Percentiles rank a stretch among this genome's conserved stretches.
Evolutionary conservation across 805 yeast genomes (phyloP).

Genomic region (Saccharomyces mikatae): DNA sequence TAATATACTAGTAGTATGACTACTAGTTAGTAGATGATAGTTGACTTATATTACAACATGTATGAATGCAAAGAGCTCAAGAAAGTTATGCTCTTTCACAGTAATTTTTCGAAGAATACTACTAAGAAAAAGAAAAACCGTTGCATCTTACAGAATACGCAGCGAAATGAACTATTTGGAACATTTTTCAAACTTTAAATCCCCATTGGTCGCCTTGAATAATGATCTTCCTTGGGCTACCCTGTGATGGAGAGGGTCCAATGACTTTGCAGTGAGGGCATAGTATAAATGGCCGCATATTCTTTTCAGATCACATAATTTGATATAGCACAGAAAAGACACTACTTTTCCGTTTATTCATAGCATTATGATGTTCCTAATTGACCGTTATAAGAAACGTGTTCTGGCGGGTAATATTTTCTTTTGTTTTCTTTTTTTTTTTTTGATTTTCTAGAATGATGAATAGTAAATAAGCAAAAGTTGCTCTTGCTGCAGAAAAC

Average conservation of each 20-base stretch:
- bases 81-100: too few species aligned
- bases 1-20: too few species aligned
- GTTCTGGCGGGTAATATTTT: not conserved
- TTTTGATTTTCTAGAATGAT: not conserved
- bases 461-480: not conserved
- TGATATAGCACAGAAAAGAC: not conserved
- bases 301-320: not conserved
- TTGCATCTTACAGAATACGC: not conserved
- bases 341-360: not conserved
- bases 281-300: too few species aligned
- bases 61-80: too few species aligned
- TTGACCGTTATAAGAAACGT: not conserved
- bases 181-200: not conserved
- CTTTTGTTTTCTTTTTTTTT: not conserved
- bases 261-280: not conserved
- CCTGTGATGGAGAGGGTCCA: not conserved
- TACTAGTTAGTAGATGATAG: too few species aligned
- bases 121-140: not conserved
- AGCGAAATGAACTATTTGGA: not conserved
- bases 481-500: not conserved
- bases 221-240: not conserved
- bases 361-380: not conserved
- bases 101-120: not conserved
- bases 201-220: not conserved
- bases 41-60: too few species aligned